phyloP scores from a whole-genome alignment of 495 filamentous ascomycete species.

The Podospora anserina region DNA sequence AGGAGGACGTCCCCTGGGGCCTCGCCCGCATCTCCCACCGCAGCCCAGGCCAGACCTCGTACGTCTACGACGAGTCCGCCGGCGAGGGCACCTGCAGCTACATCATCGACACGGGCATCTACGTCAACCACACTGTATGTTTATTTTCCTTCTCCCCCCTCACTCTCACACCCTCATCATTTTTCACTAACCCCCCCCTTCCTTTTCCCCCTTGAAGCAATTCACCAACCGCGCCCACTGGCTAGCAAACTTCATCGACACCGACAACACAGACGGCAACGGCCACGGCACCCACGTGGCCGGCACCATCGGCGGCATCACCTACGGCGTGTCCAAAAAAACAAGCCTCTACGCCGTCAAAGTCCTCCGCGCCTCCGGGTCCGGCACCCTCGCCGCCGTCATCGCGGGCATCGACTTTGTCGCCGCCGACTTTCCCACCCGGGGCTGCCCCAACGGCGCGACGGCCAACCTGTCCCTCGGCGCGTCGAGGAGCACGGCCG shows the following conservation, averaged over 20 bases:
- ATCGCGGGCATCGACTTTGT: constrained; percentile 49
- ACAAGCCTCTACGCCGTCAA: constrained; percentile 63
- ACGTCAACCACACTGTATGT: constrained; percentile 45
- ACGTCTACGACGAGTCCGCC: constrained; percentile 57
- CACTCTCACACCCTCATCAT: too few relatives aligned
- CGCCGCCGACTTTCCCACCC: constrained; percentile 32
- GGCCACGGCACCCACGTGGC: constrained; percentile 62
- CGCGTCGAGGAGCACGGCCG: constrained; percentile 47
- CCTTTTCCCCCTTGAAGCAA: constrained; percentile 26
- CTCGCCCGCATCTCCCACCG: constrained; percentile 57
- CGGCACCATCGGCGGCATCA: constrained; percentile 59
- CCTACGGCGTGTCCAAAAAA: constrained; percentile 65
- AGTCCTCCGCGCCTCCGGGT: constrained; percentile 52
- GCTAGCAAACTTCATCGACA: constrained; percentile 37
- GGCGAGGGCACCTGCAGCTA: constrained; percentile 59
- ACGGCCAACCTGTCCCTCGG: constrained; percentile 54
- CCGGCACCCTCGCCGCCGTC: constrained; percentile 41
- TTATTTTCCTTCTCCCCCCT: constrained; percentile 22
- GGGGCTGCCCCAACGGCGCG: constrained; percentile 35
- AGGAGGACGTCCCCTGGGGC: constrained; percentile 57
- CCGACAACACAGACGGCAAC: constrained; percentile 38
- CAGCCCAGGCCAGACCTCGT: constrained; percentile 44
- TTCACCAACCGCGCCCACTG: constrained; percentile 56
- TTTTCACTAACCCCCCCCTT: background rate
- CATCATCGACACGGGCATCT: constrained; percentile 60